Conservation (phyloP, 164 flowering plant genomes). For the Aristolochia contorta region DNA sequence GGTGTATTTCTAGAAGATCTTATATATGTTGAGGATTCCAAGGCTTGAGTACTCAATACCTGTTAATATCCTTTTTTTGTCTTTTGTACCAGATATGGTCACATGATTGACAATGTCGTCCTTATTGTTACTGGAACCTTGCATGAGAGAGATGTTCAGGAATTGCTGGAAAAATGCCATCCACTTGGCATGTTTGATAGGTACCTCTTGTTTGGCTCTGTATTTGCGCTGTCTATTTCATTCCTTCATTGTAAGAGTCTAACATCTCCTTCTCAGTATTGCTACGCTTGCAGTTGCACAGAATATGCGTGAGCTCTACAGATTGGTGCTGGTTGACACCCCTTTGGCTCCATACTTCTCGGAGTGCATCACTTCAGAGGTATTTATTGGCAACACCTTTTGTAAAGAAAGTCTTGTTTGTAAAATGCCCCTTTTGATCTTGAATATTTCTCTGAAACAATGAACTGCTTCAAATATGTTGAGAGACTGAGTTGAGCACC, state of each 20-base stretch:
- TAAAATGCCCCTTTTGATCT: neutral
- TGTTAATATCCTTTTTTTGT: constrained; percentile 1
- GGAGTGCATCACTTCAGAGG: constrained; percentile 98
- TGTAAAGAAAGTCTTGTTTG: neutral
- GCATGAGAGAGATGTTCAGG: constrained; percentile 99
- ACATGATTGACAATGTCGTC: constrained; percentile 99
- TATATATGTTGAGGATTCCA: neutral
- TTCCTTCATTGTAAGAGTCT: neutral
- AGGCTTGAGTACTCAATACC: too few relatives aligned
- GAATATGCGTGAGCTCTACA: constrained; percentile 94
- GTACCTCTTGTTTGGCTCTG: constrained; percentile 21
- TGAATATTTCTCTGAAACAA: too few relatives aligned
- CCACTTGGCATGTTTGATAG: constrained; percentile 99
- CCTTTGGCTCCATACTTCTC: constrained; percentile 99
- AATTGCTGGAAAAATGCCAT: constrained; percentile 93
- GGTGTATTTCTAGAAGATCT: too few relatives aligned
- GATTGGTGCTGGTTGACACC: constrained; percentile 97
- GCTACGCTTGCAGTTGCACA: constrained; percentile 98
- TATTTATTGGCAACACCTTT: constrained; percentile 11
- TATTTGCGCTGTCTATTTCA: neutral
- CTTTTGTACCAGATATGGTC: constrained; percentile 71
- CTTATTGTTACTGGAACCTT: constrained; percentile 97
- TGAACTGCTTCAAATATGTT: too few relatives aligned
- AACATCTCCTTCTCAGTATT: constrained; percentile 44
- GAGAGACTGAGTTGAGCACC: too few relatives aligned